Evolutionary conservation across 1,139 yeast species (phyloP).

Genomic region (Hansenula sp.): DNA sequence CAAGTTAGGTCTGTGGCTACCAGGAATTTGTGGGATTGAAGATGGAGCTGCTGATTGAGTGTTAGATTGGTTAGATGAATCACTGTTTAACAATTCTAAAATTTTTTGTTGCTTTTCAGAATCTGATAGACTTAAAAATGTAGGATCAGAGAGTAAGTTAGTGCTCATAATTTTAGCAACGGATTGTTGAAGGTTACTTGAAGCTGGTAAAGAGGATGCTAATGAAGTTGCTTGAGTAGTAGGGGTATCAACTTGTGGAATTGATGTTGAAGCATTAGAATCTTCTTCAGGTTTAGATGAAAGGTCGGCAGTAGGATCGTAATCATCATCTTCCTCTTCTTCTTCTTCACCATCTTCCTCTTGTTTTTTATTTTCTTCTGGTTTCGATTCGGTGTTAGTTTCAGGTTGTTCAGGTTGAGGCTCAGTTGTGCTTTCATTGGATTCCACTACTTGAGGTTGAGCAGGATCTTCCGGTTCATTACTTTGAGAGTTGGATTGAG

Average conservation of each 20-base stretch:
- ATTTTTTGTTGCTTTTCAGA: conserved; percentile 32
- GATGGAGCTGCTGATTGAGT: conserved; percentile 1
- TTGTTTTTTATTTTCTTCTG: conserved; percentile 7
- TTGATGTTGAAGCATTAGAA: neutral
- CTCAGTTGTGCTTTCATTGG: no score
- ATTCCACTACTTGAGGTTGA: neutral
- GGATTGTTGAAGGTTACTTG: conserved; percentile 7
- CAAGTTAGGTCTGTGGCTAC: conserved; percentile 48
- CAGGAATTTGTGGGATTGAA: conserved; percentile 24
- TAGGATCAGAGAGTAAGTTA: conserved; percentile 30
- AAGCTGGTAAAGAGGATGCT: neutral
- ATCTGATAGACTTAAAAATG: conserved; percentile 33
- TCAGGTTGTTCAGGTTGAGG: conserved; percentile 3
- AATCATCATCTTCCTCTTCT: conserved; percentile 14
- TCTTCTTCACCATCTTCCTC: conserved; percentile 5
- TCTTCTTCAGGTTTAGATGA: neutral
- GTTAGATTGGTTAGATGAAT: conserved; percentile 17
- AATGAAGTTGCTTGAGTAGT: neutral
- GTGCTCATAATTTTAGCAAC: conserved; percentile 5
- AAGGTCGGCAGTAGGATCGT: conserved; percentile 12
- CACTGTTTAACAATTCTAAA: conserved; percentile 22
- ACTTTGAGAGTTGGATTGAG: neutral
- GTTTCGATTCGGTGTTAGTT: conserved; percentile 1
- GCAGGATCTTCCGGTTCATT: neutral
- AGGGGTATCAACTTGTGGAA: conserved; percentile 2